Base-by-base conservation (phyloP, 345 rosid species). In the Excoecaria agallocha region DNA sequence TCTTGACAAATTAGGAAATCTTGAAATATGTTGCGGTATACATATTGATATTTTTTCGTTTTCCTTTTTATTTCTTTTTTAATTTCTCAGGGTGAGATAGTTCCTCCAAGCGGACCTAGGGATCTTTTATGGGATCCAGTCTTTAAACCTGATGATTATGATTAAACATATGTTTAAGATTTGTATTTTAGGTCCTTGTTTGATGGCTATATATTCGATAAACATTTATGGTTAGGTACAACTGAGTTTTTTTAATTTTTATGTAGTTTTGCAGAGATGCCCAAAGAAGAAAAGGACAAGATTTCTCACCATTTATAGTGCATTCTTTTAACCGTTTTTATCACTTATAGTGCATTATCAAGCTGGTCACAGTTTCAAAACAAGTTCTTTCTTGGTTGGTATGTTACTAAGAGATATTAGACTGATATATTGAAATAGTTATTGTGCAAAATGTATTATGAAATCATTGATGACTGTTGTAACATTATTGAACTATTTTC, bases 81-180 rank as follows among this genome's bases (percentile, higher is more conserved):
- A 20, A 22, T 77, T 22, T 65, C 70, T 58, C 76, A 95, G 99
- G 99, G 99, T 37, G 91, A 83, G 81, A 90, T 95, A 82, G 97
- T 95, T 77, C 80, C 86, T 71, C 83, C 99, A 35, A 87, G 90
- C 81, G 99, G 99, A 76, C 94, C 94, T 6, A 85, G 75, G 67
- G 94, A 90, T 82, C 91, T 95, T 73, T 98, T 97, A 78, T 95
- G 98, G 99, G 99, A 91, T 86, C 97, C 98, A 54, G 80, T 95
- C 76, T 95, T 93, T 79, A 87, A 93, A 80, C 99, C 98, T 3
- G 94, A 93, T 76, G 94, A 91, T 71, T 90, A 90, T 76, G 89
- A 89, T 39, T 89, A 80, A 78, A 93, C 97, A 94, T 93, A 84
- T 58, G 43, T 4, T 77, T 4, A 15, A 51, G 10, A 24, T 30